Evolutionary conservation across 352 stramenopile species (phyloP).

Genomic region (Globisporangium cederbergense): DNA sequence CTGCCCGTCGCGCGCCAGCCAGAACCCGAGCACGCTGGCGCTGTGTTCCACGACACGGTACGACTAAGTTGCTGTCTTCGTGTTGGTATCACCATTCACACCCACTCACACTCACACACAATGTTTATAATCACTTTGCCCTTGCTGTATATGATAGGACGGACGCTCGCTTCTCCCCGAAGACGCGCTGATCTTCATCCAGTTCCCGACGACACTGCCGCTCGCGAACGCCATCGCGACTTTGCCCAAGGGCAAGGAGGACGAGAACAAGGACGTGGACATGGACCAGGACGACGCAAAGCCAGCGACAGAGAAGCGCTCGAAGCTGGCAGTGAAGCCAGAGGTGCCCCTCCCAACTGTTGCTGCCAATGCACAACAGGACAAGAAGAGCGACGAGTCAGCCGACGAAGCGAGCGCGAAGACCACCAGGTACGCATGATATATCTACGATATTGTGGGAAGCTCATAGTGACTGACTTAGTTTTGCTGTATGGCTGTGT

Average conservation of each 20-base stretch:
- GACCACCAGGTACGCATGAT: slow-evolving; percentile 2
- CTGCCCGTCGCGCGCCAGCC: slow-evolving; percentile 65
- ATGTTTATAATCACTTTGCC: background rate
- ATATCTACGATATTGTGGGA: background rate
- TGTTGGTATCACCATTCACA: background rate
- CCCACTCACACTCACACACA: background rate
- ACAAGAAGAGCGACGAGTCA: slow-evolving; percentile 10
- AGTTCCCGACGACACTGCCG: slow-evolving; percentile 80
- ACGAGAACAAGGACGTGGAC: slow-evolving; percentile 30
- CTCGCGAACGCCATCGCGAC: slow-evolving; percentile 47
- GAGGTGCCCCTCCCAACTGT: background rate
- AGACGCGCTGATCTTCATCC: slow-evolving; percentile 79
- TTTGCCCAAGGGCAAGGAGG: slow-evolving; percentile 21
- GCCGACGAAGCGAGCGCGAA: slow-evolving; percentile 7
- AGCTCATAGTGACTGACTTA: background rate
- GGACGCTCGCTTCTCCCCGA: slow-evolving; percentile 54
- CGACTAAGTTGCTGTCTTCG: background rate
- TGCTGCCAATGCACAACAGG: background rate
- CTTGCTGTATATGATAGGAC: slow-evolving; percentile 12
- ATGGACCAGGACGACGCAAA: slow-evolving; percentile 15
- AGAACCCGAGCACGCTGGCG: slow-evolving; percentile 54
- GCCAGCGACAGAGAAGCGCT: slow-evolving; percentile 4
- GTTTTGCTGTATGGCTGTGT: slow-evolving; percentile 11
- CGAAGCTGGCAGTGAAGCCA: slow-evolving; percentile 15
- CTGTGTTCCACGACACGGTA: slow-evolving; percentile 61